Evolutionary conservation across 108 stramenopile genomes (phyloP), one percentile per base, ranked within the genome.

Genomic region (Skeletonema marinoi): DNA sequence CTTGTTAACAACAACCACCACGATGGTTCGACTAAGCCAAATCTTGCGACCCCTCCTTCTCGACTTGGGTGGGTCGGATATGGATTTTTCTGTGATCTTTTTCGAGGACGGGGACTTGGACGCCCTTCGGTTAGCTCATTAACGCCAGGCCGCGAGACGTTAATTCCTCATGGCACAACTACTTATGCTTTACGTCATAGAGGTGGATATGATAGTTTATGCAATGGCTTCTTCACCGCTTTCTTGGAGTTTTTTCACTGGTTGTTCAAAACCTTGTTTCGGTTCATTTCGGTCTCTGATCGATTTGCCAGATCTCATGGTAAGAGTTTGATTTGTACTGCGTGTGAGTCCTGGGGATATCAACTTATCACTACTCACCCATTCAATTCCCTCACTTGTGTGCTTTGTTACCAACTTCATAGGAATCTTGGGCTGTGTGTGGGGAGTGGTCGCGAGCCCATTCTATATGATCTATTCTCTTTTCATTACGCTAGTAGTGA

Each of bases 361-460:
- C 44, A 46, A 16, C 44, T 3, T 46, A 14, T 46, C 44, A 46
- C 44, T 46, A 4, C 44, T 46, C 44, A 46, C 14, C 7, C 44
- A 1, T 46, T 46, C 44, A 12, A 7, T 46, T 46, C 7, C 44
- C 2, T 46, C 11, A 0, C 44, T 46, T 46, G 14, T 46, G 14
- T 46, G 25, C 25, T 25, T 0, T 46, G 44, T 46, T 16, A 46
- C 44, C 44, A 46, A 46, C 44, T 46, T 46, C 7, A 12, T 46
- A 46, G 44, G 90, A 30, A 66, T 71, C 32, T 65, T 83, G 50
- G 90, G 90, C 0, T 90, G 86, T 64, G 29, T 90, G 4, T 74
- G 78, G 54, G 90, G 90, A 7, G n/a, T 84, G 17, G 17, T 86
- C 14, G 29, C 77, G 4, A 68, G 58, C 14, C 86, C 82, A 0